A percentile compares a stretch with the other conserved stretches of the same genome.
Conservation (phyloP, 768 basidiomycete genomes). For the Mycena crocata region DNA sequence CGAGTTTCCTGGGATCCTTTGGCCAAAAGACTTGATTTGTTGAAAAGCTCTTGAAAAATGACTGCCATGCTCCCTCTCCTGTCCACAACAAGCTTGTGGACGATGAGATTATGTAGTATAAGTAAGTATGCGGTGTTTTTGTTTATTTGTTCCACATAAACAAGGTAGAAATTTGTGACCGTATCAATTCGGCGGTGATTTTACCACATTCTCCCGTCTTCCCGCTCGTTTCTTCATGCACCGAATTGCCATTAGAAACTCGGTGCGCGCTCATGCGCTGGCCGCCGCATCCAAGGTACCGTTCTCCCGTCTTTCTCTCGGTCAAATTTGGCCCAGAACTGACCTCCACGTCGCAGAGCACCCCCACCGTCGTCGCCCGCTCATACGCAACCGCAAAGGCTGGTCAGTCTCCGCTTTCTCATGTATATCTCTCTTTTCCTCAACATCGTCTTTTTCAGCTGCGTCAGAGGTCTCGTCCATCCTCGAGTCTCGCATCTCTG, state of each 20-base stretch:
- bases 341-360: constrained; percentile 49
- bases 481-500: constrained; percentile 98
- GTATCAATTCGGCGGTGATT: constrained; percentile 22
- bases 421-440: constrained; percentile 35
- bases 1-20: too few relatives aligned
- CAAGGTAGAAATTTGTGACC: neutral
- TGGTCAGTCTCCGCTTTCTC: constrained; percentile 64
- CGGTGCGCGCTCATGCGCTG: constrained; percentile 81
- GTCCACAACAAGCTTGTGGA: too few relatives aligned
- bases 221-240: constrained; percentile 71
- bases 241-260: constrained; percentile 87
- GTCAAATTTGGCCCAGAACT: constrained; percentile 29
- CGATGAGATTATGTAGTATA: neutral
- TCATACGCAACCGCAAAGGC: constrained; percentile 98
- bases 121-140: neutral
- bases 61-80: too few relatives aligned
- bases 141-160: neutral
- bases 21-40: too few relatives aligned
- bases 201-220: constrained; percentile 23
- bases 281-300: constrained; percentile 74
- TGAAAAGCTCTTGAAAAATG: too few relatives aligned
- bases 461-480: constrained; percentile 99
- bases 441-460: constrained; percentile 60
- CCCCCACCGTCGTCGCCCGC: constrained; percentile 71
- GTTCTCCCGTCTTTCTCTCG: constrained; percentile 37